A percentile compares a stretch with the other conserved stretches of the same genome.
phyloP scores from a whole-genome alignment of 1,284 basidiomycete genomes.

The Apiotrichum laibachii region DNA sequence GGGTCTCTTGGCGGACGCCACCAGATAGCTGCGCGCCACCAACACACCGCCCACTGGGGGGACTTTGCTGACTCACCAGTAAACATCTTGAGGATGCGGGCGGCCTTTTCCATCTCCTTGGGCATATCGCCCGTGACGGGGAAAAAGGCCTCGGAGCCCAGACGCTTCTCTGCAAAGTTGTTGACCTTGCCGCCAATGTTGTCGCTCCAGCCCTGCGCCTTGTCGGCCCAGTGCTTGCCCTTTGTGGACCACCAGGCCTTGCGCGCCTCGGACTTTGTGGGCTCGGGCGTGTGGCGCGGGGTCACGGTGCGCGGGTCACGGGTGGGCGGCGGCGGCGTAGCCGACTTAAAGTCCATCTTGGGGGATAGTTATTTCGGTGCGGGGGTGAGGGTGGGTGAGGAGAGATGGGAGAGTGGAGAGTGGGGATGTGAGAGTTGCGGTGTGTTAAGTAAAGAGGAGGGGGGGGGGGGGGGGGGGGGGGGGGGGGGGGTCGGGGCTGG shows the following conservation, averaged over 20 bases:
- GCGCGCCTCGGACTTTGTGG: conserved; percentile 31
- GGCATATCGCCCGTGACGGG: conserved; percentile 56
- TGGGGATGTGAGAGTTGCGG: no score
- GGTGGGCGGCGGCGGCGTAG: conserved; percentile 1
- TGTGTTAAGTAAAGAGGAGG: no score
- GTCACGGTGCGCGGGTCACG: neutral
- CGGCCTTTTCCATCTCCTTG: conserved; percentile 56
- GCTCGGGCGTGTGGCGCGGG: conserved; percentile 17
- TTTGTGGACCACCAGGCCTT: conserved; percentile 31
- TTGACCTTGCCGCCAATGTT: conserved; percentile 48
- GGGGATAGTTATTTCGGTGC: no score
- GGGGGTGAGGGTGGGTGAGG: no score
- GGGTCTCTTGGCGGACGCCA: neutral
- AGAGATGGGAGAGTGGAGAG: no score
- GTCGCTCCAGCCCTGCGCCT: conserved; percentile 39
- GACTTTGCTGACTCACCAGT: conserved; percentile 41
- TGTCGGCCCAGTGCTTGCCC: conserved; percentile 43
- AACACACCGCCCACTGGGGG: no score
- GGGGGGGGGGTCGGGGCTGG: no score
- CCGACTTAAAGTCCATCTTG: neutral
- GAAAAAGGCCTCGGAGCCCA: conserved; percentile 57
- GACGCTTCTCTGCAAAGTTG: conserved; percentile 41
- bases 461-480: no score
- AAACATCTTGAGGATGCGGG: conserved; percentile 54
- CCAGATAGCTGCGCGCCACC: no score